phyloP scores from a whole-genome alignment of 2,329 filamentous ascomycete species.

The Ceratocystis papillata region DNA sequence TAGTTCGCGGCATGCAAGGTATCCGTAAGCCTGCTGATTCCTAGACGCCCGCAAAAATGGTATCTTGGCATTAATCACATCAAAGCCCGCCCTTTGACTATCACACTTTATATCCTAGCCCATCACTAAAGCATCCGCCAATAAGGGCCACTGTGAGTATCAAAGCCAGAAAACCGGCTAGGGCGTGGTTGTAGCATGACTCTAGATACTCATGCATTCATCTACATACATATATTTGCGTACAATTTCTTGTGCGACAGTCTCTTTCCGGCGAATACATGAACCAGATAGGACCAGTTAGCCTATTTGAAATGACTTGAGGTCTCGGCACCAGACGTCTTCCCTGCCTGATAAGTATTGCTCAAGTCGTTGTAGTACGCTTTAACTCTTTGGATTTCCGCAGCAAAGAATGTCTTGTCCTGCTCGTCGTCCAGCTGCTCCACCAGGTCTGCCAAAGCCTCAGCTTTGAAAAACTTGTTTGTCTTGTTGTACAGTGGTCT shows the following conservation, averaged over 20 bases:
- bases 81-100: background rate
- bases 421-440: constrained; percentile 31
- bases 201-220: background rate
- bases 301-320: constrained; percentile 40
- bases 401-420: constrained; percentile 31
- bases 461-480: constrained; percentile 45
- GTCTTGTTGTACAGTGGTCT: constrained; percentile 43
- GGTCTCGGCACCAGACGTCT: constrained; percentile 35
- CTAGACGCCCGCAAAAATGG: constrained; percentile 2
- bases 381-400: constrained; percentile 41
- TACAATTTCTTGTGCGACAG: background rate
- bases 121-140: too few species aligned
- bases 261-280: background rate
- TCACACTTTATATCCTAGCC: background rate
- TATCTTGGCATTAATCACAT: background rate
- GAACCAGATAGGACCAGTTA: background rate
- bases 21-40: background rate
- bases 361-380: constrained; percentile 38
- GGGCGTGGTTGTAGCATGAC: background rate
- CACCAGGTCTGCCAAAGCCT: constrained; percentile 36
- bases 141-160: background rate
- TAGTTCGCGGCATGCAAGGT: background rate
- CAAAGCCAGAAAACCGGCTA: background rate
- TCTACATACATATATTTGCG: background rate
- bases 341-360: constrained; percentile 41